Base-by-base conservation (phyloP, 768 basidiomycete genomes). In the Macrolepiota dolichaula region DNA sequence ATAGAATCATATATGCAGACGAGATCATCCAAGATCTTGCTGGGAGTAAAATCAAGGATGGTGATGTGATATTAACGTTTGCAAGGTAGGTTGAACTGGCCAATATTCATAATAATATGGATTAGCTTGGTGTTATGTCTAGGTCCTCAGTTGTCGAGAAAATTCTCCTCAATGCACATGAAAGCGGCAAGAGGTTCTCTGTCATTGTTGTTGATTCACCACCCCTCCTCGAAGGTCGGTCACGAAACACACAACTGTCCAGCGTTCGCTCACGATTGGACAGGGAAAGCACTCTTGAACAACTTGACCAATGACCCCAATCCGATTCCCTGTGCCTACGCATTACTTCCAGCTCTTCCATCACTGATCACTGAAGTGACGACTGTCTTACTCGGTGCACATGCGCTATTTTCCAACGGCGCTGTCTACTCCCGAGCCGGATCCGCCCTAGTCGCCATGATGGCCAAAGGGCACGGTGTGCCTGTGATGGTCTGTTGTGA, bases 401-500 rank as follows among this genome's bases (percentile, higher is more conserved):
- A 98, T 66, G 94, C 97, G 6, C 81, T 99, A 6, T 92, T 96
- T 69, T 89, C 96, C 2, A 97, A 99, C 64, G 97, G 97, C 7
- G 87, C 94, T 2, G 91, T 98, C 2, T 96, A 91, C 71, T 92
- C 94, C 11, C 84, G 97, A 54, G 94, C 95, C 0, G 97, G 97
- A 27, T 98, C 96, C 3, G 96, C 96, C 0, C 82, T 95, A 67
- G 94, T 98, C 5, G 93, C 96, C 1, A 96, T 98, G 96, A 87
- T 98, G 81, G 92, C 94, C 1, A 93, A 92, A 72, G 85, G 86
- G 51, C 84, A 89, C 67, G 88, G 87, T 24, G 90, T 98, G 0
- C 96, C 97, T 4, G 95, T 98, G 6, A 85, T 99, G 37, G 94
- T 97, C 25, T 98, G 95, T 65, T 97, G 96, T 67, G 97, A 98